phyloP scores from a whole-genome alignment of 306 rosid species.

The Abrus precatorius region DNA sequence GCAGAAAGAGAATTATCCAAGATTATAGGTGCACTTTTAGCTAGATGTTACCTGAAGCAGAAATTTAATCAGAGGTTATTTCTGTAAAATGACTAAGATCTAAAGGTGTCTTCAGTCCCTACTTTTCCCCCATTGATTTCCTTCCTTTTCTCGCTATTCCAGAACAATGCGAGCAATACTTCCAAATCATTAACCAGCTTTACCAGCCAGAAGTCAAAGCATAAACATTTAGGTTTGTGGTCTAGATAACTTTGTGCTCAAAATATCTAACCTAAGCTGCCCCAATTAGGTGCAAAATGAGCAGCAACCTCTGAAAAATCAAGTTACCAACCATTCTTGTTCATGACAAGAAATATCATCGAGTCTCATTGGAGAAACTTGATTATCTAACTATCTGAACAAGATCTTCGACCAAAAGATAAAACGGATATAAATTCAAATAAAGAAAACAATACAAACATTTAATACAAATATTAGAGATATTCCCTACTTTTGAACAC shows the following conservation, averaged over 20 bases:
- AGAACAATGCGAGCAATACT: conserved; percentile 36
- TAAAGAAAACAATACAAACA: not conserved
- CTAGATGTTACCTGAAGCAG: conserved; percentile 91
- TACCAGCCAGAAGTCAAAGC: conserved; percentile 26
- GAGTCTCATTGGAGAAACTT: not conserved
- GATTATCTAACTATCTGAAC: conserved; percentile 3
- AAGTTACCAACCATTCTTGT: conserved; percentile 6
- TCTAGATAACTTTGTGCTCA: conserved; percentile 8
- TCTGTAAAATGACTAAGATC: conserved; percentile 38
- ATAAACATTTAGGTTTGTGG: conserved; percentile 28
- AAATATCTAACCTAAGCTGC: not conserved
- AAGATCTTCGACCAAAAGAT: not conserved
- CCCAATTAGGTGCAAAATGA: not conserved
- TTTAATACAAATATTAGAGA: conserved; percentile 24
- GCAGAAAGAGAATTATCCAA: conserved; percentile 99
- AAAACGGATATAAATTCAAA: not conserved
- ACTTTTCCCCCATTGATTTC: not conserved
- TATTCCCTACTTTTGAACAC: conserved; percentile 25
- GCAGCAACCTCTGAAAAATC: conserved; percentile 20
- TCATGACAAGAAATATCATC: not conserved
- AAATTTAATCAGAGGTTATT: conserved; percentile 47
- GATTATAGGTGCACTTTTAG: conserved; percentile 96
- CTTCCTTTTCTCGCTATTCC: conserved; percentile 9
- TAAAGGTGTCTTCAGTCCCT: conserved; percentile 28
- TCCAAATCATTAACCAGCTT: conserved; percentile 11